A percentile compares a stretch with the other conserved stretches of the same genome.
Conservation (phyloP, 2,329 filamentous ascomycete genomes). For the Polychaeton citri region DNA sequence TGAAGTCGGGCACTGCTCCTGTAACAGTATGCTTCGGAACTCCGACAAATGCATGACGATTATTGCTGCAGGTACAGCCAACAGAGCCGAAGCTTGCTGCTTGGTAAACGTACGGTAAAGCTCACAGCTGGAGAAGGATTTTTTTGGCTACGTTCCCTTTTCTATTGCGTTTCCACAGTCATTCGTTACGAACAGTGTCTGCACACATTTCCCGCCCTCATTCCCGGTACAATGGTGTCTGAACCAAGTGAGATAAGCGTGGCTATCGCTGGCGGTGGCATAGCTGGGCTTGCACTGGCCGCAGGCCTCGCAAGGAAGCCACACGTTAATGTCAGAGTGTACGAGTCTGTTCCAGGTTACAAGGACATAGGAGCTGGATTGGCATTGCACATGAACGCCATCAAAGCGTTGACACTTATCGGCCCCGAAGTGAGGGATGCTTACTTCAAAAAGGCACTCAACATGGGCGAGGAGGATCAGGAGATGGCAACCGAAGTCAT, state of each 20-base stretch:
- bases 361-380: constrained; percentile 37
- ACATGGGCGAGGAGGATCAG: constrained; percentile 27
- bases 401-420: constrained; percentile 33
- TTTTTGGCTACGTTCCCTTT: too few relatives aligned
- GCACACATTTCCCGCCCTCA: too few relatives aligned
- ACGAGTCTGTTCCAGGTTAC: constrained; percentile 35
- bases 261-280: constrained; percentile 38
- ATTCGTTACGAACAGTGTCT: too few relatives aligned
- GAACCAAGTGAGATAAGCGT: constrained; percentile 21
- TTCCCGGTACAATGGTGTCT: too few relatives aligned
- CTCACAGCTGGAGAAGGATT: too few relatives aligned
- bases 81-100: too few relatives aligned
- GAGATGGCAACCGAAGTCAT: constrained; percentile 22
- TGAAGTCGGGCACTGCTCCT: too few relatives aligned
- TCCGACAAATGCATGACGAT: too few relatives aligned
- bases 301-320: constrained; percentile 32
- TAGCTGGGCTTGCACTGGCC: constrained; percentile 36
- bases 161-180: too few relatives aligned
- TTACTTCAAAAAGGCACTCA: constrained; percentile 35
- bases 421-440: constrained; percentile 27
- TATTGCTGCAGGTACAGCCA: too few relatives aligned
- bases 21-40: too few relatives aligned
- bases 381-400: constrained; percentile 40
- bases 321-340: constrained; percentile 34
- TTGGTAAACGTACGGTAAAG: too few relatives aligned